phyloP scores from a whole-genome alignment of 2,329 filamentous ascomycete species.

The Penicillium fuscoglaucum region DNA sequence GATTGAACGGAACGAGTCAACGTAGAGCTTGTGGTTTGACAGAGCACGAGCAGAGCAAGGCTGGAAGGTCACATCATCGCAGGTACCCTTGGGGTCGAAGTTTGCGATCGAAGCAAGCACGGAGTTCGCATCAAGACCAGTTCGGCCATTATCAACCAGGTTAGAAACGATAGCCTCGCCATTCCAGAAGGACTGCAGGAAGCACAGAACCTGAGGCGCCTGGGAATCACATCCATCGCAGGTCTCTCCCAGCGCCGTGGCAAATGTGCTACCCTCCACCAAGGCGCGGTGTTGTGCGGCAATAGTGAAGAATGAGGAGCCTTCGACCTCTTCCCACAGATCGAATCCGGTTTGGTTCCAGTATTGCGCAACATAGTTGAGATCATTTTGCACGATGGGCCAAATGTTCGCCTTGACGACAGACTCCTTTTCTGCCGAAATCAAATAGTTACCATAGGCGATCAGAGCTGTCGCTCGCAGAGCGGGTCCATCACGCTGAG shows the following conservation, averaged over 20 bases:
- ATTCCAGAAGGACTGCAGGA: neutral
- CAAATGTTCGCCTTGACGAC: neutral
- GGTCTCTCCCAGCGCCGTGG: neutral
- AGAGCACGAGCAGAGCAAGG: neutral
- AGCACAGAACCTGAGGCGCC: neutral
- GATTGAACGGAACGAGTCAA: neutral
- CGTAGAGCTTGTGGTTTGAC: neutral
- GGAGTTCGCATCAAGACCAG: neutral
- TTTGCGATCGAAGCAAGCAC: neutral
- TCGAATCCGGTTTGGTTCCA: constrained; percentile 22
- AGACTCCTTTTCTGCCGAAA: neutral
- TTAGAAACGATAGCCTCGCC: neutral
- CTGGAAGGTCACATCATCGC: neutral
- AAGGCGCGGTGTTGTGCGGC: constrained; percentile 16
- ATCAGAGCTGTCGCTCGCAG: neutral
- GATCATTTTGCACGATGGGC: constrained; percentile 12
- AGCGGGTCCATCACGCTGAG: neutral
- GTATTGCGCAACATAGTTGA: constrained; percentile 18
- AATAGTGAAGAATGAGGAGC: constrained; percentile 20
- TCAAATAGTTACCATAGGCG: neutral
- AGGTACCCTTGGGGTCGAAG: neutral
- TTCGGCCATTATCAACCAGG: neutral
- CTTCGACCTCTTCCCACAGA: constrained; percentile 17
- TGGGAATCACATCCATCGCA: neutral
- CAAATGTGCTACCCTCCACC: neutral